These are phyloP conservation scores for Trypanosoma brucei DNA, from an alignment of 208 protist species.

Conservation along the genomic window DNA sequence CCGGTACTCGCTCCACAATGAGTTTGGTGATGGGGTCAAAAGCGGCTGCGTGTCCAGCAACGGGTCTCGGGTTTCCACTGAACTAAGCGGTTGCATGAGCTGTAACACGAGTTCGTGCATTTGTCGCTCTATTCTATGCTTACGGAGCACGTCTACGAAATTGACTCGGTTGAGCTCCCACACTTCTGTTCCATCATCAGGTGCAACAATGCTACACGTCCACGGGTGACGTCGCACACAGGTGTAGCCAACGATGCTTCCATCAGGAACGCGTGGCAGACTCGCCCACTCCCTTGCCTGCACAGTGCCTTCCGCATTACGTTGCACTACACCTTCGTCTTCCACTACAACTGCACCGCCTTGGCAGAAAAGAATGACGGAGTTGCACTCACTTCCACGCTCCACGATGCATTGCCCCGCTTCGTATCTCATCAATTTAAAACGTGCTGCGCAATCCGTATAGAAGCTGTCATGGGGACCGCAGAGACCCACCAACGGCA, in stretches of 20 bases:
- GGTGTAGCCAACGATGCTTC: conserved; percentile 70
- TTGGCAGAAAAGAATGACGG: conserved; percentile 60
- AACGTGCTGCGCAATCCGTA: conserved; percentile 27
- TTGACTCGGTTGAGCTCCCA: conserved; percentile 57
- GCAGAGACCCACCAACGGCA: conserved; percentile 44
- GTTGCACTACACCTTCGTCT: conserved; percentile 28
- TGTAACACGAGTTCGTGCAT: conserved; percentile 58
- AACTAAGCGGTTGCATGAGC: conserved; percentile 66
- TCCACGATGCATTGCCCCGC: conserved; percentile 48
- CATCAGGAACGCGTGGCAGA: conserved; percentile 32
- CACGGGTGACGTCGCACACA: conserved; percentile 76
- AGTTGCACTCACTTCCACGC: conserved; percentile 72
- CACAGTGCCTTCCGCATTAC: background rate
- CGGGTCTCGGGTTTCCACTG: conserved; percentile 9
- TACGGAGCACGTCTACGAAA: conserved; percentile 58
- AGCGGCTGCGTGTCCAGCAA: conserved; percentile 69
- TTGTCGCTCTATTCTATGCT: conserved; percentile 38
- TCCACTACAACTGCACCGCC: conserved; percentile 47
- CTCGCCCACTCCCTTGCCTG: background rate
- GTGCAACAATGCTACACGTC: conserved; percentile 50
- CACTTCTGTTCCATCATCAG: conserved; percentile 67
- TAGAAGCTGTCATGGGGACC: conserved; percentile 28
- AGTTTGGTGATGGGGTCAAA: conserved; percentile 59
- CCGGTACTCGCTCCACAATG: conserved; percentile 55
- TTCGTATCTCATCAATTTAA: conserved; percentile 35